Base-by-base conservation (phyloP, 225 moss, liverwort and hornwort genomes). In the Asterella californica region DNA sequence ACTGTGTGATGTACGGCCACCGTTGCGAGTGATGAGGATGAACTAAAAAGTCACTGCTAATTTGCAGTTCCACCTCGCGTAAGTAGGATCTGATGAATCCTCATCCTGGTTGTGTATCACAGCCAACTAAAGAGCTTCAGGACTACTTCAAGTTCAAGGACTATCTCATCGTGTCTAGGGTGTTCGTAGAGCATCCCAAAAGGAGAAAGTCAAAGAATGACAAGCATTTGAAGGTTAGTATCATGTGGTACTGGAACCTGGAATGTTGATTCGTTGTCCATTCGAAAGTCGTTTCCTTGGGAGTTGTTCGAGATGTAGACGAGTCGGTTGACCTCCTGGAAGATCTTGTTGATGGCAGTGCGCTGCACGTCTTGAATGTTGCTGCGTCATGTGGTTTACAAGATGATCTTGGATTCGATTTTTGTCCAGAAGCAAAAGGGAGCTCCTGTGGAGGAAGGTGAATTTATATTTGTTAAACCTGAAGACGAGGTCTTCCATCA, bases 401-500 rank as follows among this genome's bases (percentile, higher is more conserved):
- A 25, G 0, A 17, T 72, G 47, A 72, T 47, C 72, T 14, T n/a
- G 9, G 10, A 27, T 15, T 72, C 21, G 4, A 49, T 29, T 52
- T 10, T 52, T 10, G 29, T 11, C 37, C 63, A 82, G 93, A 90
- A 86, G 79, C 88, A 82, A 75, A 81, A 73, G 47, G 83, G 80
- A 68, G 84, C 63, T 11, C 71, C 76, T 25, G 81, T 76, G 62
- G 68, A 45, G 14, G 83, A n/a, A 62, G 86, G 84, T 80, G 87
- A 91, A 37, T 69, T 97, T 38, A 90, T 99, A 59, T 99, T 91
- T 62, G 84, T 93, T 21, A 99, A 93, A 80, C 87, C 87, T 55
- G 97, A 99, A 84, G 97, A 99, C 80, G 97, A 99, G 85, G 85
- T 93, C 67, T 84, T 95, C 72, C 88, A 92, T 78, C 87, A 96